Conservation (phyloP, 495 filamentous ascomycete species). For the Clavariopsis aquatica region DNA sequence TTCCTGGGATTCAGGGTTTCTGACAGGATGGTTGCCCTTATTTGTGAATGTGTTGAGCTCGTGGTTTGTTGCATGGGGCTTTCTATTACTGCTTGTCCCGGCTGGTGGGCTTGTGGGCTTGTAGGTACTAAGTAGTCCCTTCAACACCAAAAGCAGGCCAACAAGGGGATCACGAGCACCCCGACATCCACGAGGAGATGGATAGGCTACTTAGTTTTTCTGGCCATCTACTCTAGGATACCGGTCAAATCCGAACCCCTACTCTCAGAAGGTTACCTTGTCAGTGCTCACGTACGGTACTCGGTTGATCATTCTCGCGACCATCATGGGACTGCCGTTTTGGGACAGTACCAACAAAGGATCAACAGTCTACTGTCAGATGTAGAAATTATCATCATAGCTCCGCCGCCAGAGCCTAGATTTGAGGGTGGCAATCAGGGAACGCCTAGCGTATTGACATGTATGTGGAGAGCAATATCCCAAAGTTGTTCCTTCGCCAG, state of each 20-base stretch:
- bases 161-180: no score
- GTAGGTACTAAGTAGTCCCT: no score
- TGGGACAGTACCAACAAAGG: slow-evolving; percentile 5
- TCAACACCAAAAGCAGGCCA: no score
- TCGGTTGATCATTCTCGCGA: not conserved
- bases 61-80: not conserved
- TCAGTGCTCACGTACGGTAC: not conserved
- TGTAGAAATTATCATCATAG: slow-evolving; percentile 1
- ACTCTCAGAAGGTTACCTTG: not conserved
- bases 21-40: not conserved
- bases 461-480: not conserved
- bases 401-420: not conserved
- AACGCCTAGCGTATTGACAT: not conserved
- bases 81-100: not conserved
- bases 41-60: not conserved
- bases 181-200: not conserved
- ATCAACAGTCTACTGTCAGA: not conserved
- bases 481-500: not conserved
- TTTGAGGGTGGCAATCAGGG: not conserved
- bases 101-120: not conserved
- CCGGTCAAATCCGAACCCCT: not conserved
- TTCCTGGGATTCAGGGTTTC: not conserved
- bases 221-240: not conserved
- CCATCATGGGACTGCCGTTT: not conserved
- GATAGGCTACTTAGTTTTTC: not conserved